Evolutionary conservation across 768 basidiomycete genomes (phyloP), one percentile per base, ranked within the genome.

Genomic region (Leccinum variicolor): DNA sequence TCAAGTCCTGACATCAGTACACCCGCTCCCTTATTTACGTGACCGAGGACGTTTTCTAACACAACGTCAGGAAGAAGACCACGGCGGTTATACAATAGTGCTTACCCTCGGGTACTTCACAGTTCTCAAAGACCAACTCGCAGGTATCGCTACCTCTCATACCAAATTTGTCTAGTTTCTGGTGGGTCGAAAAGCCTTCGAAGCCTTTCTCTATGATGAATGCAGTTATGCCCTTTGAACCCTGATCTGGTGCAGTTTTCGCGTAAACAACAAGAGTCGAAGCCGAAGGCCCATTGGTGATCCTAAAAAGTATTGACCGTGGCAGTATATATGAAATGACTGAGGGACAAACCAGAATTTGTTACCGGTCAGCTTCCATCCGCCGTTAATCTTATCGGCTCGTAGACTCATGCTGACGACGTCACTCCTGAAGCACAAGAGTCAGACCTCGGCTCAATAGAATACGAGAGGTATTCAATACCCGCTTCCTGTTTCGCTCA

Each of bases 81-180:
- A 41, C 14, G 31, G 25, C 6, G 21, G 3, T 17, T 52, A 7
- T 25, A 28, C 17, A 15, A 50, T 21, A n/a, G 21, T 52, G 58
- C 77, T 50, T 54, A 93, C 93, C 90, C 68, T 90, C 85, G 1
- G 95, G 93, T 4, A 98, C 89, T 64, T 88, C 82, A 63, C 93
- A 95, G 63, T 92, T 81, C 62, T 96, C 92, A 58, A 98, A 97
- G 19, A 95, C 85, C 23, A 97, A 76, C 69, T 98, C 95, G 62
- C 92, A 93, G 3, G 95, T 98, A 64, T 97, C 94, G 58, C 90
- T 92, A 39, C 95, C 95, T 64, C 95, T 78, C 95, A 98, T 98
- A 1, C 95, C 95, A 67, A 97, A 86, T 71, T 98, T 98, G 72
- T 98, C 95, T 21, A 98, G 78, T 65, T 95, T 94, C 58, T 89